A percentile compares a stretch with the other conserved stretches of the same genome.
Evolutionary conservation across 2,329 filamentous ascomycete genomes (phyloP).

Genomic region (Colletotrichum sp.): DNA sequence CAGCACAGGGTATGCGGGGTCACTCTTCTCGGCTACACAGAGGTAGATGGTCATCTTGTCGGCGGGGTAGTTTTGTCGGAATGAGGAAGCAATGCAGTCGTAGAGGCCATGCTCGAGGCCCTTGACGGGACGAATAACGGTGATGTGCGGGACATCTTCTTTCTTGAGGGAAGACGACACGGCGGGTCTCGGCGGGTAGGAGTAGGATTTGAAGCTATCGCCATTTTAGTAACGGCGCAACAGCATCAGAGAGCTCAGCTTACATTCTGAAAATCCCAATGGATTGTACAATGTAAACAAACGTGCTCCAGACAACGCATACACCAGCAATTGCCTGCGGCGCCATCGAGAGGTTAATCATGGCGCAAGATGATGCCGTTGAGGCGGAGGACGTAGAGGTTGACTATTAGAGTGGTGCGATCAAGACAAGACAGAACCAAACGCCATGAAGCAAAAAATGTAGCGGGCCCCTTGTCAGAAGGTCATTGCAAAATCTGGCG

Average conservation of each 20-base stretch:
- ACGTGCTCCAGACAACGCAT: slow-evolving; percentile 58
- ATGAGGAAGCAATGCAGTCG: slow-evolving; percentile 88
- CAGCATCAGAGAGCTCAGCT: slow-evolving; percentile 21
- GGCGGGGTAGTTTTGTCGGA: slow-evolving; percentile 80
- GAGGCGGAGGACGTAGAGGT: background rate
- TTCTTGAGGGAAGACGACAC: slow-evolving; percentile 55
- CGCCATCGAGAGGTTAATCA: slow-evolving; percentile 24
- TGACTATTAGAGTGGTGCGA: background rate
- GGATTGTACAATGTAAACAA: slow-evolving; percentile 58
- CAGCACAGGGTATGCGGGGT: slow-evolving; percentile 80
- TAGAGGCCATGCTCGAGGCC: slow-evolving; percentile 89
- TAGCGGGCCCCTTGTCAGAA: background rate
- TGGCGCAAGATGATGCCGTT: background rate
- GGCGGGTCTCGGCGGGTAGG: slow-evolving; percentile 51
- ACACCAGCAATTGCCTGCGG: slow-evolving; percentile 47
- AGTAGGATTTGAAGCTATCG: slow-evolving; percentile 58
- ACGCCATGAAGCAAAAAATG: background rate
- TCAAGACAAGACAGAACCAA: slow-evolving; percentile 23
- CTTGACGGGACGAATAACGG: slow-evolving; percentile 91
- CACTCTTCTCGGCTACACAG: slow-evolving; percentile 76
- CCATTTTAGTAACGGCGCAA: background rate
- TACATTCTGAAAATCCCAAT: slow-evolving; percentile 65
- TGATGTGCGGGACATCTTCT: slow-evolving; percentile 77
- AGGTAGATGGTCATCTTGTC: slow-evolving; percentile 81
- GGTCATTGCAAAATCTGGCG: background rate